phyloP scores from a whole-genome alignment of 805 yeast species.

The Saccharomycopsis olivae region DNA sequence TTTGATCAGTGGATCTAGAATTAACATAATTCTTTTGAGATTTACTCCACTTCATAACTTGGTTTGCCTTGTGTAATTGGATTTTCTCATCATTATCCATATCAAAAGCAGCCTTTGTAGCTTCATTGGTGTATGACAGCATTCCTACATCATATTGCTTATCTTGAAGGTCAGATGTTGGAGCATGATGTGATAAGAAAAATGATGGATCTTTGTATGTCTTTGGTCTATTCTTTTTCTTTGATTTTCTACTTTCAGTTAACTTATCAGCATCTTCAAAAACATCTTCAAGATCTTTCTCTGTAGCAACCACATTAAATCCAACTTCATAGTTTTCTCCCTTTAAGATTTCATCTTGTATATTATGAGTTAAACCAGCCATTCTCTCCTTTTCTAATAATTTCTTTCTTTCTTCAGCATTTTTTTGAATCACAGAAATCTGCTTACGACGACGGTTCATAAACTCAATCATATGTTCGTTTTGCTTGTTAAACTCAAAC shows the following conservation, averaged over 20 bases:
- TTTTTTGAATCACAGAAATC: constrained; percentile 76
- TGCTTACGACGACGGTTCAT: constrained; percentile 84
- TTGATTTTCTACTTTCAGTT: constrained; percentile 17
- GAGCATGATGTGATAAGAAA: constrained; percentile 85
- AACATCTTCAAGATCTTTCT: constrained; percentile 35
- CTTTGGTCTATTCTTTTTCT: constrained; percentile 28
- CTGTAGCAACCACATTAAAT: constrained; percentile 25
- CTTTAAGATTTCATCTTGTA: constrained; percentile 60
- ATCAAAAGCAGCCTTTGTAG: constrained; percentile 80
- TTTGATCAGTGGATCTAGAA: constrained; percentile 67
- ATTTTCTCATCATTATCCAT: constrained; percentile 63
- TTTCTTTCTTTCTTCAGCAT: constrained; percentile 60
- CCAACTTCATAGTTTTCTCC: constrained; percentile 25
- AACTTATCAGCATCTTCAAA: constrained; percentile 44
- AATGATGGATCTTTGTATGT: constrained; percentile 66
- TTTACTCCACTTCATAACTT: constrained; percentile 82
- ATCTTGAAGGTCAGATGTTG: constrained; percentile 71
- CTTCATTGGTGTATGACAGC: constrained; percentile 77
- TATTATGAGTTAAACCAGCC: constrained; percentile 61
- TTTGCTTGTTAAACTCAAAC: constrained; percentile 72
- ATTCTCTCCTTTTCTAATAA: constrained; percentile 60
- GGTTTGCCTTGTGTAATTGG: constrained; percentile 53
- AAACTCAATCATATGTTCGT: constrained; percentile 61
- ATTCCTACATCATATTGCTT: constrained; percentile 40
- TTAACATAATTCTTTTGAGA: constrained; percentile 85